A percentile compares a stretch with the other conserved stretches of the same genome.
These are phyloP conservation scores for Xylariomycetidae sp. DNA, from an alignment of 2,329 filamentous ascomycete species.

Conservation along the genomic window DNA sequence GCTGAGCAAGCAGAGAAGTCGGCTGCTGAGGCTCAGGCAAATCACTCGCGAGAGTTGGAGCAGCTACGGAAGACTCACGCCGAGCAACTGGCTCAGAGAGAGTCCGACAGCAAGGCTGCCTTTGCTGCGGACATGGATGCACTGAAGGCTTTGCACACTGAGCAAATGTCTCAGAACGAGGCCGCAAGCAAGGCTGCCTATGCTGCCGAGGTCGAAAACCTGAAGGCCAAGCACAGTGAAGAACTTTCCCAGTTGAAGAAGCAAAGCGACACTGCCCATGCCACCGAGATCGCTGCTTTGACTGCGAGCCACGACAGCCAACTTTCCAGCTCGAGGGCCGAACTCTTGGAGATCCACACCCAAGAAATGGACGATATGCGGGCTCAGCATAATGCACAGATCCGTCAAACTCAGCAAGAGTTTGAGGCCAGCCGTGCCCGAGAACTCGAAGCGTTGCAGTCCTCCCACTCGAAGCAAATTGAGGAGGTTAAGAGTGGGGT, in stretches of 20 bases:
- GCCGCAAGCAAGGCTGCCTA: conserved; percentile 16
- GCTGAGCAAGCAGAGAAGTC: conserved; percentile 10
- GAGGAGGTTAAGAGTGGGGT: conserved; percentile 11
- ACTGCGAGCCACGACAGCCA: conserved; percentile 18
- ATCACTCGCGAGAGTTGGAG: conserved; percentile 7
- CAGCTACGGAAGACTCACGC: conserved; percentile 12
- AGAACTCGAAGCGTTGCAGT: conserved; percentile 18
- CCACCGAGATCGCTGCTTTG: conserved; percentile 16
- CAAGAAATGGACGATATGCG: conserved; percentile 18
- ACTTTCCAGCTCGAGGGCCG: conserved; percentile 14
- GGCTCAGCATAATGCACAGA: conserved; percentile 14
- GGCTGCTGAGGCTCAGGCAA: conserved; percentile 8
- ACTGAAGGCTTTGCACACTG: conserved; percentile 17
- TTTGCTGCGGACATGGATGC: conserved; percentile 12
- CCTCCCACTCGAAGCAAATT: conserved; percentile 14
- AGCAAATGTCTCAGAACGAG: conserved; percentile 18
- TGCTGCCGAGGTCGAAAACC: conserved; percentile 19
- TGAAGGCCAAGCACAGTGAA: conserved; percentile 14
- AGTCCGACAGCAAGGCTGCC: conserved; percentile 6
- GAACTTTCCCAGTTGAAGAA: conserved; percentile 16
- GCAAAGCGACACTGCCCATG: conserved; percentile 17
- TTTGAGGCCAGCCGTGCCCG: conserved; percentile 12
- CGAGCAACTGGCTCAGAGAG: conserved; percentile 4
- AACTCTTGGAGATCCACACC: conserved; percentile 12
- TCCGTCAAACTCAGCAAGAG: conserved; percentile 16